Evolutionary conservation across 768 basidiomycete genomes (phyloP), one percentile per base, ranked within the genome.

Genomic region (Rhodotorula paludigena): DNA sequence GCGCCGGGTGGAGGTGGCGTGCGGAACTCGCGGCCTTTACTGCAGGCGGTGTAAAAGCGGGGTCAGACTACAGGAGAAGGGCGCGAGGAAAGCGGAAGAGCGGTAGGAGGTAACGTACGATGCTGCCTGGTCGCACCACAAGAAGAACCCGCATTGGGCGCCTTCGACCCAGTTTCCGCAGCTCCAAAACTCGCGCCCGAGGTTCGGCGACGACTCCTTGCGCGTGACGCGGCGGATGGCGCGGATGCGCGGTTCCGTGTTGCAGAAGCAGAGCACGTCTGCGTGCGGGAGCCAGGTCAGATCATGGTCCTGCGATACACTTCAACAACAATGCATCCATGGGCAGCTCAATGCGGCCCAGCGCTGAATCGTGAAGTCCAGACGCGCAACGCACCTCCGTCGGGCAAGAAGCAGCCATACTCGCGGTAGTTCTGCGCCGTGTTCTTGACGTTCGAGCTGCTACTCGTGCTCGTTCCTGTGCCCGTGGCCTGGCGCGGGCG

Each of bases 141-240:
- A 39, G n/a, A 63, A 68, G 32, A 68, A 55, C 1, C 45, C 44
- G n/a, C 67, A 68, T 8, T 10, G 25, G 1, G 51, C 54, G 12
- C 57, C 62, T 23, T 68, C 67, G 23, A 51, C n/a, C 62, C 62
- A 68, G 35, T 60, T 56, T 16, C 62, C 62, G 39, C 67, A 68
- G 16, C 33, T 30, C 44, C 53, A 68, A 57, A 68, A 68, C 32
- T 68, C 62, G n/a, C 67, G 36, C 1, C 67, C 67, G 16, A 68
- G 47, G 28, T 68, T 68, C 0, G 67, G 67, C 14, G 52, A 55
- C 3, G 28, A 36, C 35, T 68, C 67, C 35, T 68, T 68, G 7
- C 67, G n/a, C 0, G 67, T 68, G 14, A 64, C 53, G 16, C 52
- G 23, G 32, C 67, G 18, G 2, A 38, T 41, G 2, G 67, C 67